Evolutionary conservation across 495 filamentous ascomycete species (phyloP), one percentile per base, ranked within the genome.

Genomic region (Pyronema omphalodes): DNA sequence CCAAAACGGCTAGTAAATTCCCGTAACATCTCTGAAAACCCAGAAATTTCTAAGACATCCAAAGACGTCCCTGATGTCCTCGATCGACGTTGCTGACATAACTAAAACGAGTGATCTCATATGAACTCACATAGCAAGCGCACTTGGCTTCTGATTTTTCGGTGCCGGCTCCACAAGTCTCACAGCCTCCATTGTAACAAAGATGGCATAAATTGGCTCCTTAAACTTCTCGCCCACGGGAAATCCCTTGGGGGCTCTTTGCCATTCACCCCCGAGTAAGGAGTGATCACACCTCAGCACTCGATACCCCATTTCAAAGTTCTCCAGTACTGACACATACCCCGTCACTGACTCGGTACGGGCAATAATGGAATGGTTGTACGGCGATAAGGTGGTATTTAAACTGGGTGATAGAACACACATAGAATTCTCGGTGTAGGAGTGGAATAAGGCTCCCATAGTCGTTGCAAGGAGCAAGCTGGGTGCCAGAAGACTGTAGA

Each of bases 241-340:
- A 40, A 69, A 71, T 6, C 73, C 70, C 37, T 63, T 45, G 51
- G 67, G 71, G 14, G 78, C 74, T 36, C 74, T 73, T 19, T 79
- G 71, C 88, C 89, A 98, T 61, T 95, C 86, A n/a, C 91, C 91
- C 35, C 91, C 91, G 5, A 98, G 77, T 18, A 98, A 70, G 56
- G 84, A 91, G 63, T 98, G 91, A 61, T 95, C 91, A 61, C 88
- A 95, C 48, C 91, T 76, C 78, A 98, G 75, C 9, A 89, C 78
- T 0, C 87, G 75, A 69, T 83, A 95, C 4, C 78, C 75, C 15
- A 79, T 73, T 7, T 80, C 67, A 7, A 74, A 54, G 59, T 78
- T 84, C 43, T 95, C 83, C 37, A 95, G 62, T 6, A 98, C 83
- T 0, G 91, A 94, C 41, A 98, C 70, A 63, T 98, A 98, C 1